Conservation (phyloP, 768 basidiomycete genomes). For the Pleurotus eryngii region DNA sequence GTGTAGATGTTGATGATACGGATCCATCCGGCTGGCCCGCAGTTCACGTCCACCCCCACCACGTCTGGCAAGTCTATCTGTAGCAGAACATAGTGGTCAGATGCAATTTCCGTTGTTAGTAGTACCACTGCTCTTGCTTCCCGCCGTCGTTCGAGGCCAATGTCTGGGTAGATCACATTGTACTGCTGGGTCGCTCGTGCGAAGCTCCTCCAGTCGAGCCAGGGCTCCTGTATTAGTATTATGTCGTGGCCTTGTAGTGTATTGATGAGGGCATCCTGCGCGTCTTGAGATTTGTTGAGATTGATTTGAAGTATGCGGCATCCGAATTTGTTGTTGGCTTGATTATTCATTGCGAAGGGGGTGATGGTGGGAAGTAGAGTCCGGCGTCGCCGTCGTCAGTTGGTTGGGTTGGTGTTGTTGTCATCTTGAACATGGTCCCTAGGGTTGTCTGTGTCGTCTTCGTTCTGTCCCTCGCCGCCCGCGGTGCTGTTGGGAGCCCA, state of each 20-base stretch:
- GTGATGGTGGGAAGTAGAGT: too few species aligned
- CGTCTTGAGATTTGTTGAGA: too few species aligned
- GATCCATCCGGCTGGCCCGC: conserved; percentile 11
- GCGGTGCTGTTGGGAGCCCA: neutral
- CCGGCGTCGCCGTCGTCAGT: too few species aligned
- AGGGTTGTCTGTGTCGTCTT: neutral
- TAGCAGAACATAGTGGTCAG: neutral
- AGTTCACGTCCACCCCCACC: conserved; percentile 19
- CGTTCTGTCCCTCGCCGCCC: neutral
- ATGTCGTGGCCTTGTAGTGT: conserved; percentile 15
- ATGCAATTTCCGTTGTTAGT: neutral
- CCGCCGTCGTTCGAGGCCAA: conserved; percentile 6
- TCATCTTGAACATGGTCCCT: neutral
- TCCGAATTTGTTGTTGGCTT: neutral
- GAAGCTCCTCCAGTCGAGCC: conserved; percentile 15
- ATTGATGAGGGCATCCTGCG: too few species aligned
- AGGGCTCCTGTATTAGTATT: conserved; percentile 27
- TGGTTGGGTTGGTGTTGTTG: too few species aligned
- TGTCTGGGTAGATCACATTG: conserved; percentile 20
- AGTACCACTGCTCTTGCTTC: conserved; percentile 2
- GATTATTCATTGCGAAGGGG: neutral
- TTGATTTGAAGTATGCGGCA: neutral
- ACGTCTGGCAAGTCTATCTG: conserved; percentile 11
- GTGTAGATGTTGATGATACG: conserved; percentile 29
- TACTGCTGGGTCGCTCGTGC: conserved; percentile 15